phyloP scores from a whole-genome alignment of 345 rosid genomes.

The Anastatica hierochuntica region DNA sequence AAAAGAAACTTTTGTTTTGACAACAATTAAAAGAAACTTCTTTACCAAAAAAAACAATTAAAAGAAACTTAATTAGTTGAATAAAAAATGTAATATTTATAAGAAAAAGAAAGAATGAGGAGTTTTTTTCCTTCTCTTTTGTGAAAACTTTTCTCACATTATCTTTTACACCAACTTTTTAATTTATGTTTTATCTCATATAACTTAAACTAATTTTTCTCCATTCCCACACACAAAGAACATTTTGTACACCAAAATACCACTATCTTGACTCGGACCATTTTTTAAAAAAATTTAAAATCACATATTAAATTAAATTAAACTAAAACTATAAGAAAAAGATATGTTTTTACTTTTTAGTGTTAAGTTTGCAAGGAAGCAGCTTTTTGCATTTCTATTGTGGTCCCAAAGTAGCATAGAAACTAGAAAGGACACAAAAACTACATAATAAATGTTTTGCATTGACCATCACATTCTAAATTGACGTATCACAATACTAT shows the following conservation, averaged over 20 bases:
- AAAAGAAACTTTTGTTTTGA: too few relatives aligned
- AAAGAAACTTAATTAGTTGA: too few relatives aligned
- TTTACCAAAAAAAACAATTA: too few relatives aligned
- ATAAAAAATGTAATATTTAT: too few relatives aligned
- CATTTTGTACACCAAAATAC: background rate
- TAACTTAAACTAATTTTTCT: background rate
- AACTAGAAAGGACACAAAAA: background rate
- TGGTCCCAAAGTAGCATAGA: conserved; percentile 6
- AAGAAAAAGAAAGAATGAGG: too few relatives aligned
- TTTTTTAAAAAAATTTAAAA: background rate
- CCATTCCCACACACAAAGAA: background rate
- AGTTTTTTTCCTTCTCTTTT: too few relatives aligned
- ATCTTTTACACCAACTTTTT: background rate
- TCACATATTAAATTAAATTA: too few relatives aligned
- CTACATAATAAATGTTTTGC: background rate
- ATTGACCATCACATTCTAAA: background rate
- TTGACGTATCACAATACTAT: background rate
- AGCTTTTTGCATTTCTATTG: background rate
- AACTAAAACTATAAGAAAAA: too few relatives aligned
- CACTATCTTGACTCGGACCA: background rate
- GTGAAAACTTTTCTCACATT: too few relatives aligned
- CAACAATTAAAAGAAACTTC: too few relatives aligned
- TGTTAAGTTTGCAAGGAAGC: background rate
- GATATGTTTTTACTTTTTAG: background rate
- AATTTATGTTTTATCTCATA: background rate